Evolutionary conservation across 1,284 basidiomycete genomes (phyloP).

Genomic region (Mycena sp.): DNA sequence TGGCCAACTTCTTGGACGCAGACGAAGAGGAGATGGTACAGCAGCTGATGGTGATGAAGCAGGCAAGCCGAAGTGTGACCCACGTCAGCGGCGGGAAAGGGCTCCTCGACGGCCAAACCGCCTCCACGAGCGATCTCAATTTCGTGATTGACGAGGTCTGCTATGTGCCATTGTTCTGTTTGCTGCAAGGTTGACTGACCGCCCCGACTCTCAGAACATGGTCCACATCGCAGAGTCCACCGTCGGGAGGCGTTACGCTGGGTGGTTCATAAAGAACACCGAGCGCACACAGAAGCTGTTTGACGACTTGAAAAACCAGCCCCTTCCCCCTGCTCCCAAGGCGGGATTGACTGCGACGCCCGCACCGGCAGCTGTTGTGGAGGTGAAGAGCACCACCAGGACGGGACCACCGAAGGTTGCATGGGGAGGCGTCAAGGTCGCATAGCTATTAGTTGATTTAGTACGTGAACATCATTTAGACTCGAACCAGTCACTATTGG

Average conservation of each 20-base stretch:
- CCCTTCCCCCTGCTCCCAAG: constrained; percentile 54
- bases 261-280: constrained; percentile 97
- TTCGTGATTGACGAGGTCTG: constrained; percentile 93
- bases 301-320: constrained; percentile 78
- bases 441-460: constrained; percentile 7
- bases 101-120: constrained; percentile 87
- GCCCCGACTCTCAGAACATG: constrained; percentile 73
- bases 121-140: constrained; percentile 93
- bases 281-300: constrained; percentile 88
- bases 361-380: constrained; percentile 29
- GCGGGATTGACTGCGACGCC: constrained; percentile 29
- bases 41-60: constrained; percentile 98
- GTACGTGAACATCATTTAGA: too few species aligned
- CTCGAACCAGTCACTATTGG: too few species aligned
- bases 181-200: not conserved
- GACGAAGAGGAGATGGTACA: constrained; percentile 96
- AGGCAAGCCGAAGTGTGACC: constrained; percentile 80
- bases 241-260: constrained; percentile 90
- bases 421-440: constrained; percentile 64
- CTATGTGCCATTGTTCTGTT: constrained; percentile 22
- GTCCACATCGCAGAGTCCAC: constrained; percentile 96
- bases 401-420: constrained; percentile 59
- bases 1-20: constrained; percentile 89
- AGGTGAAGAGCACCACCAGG: constrained; percentile 32
- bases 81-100: constrained; percentile 61